A percentile compares a stretch with the other conserved stretches of the same genome.
Evolutionary conservation across 495 filamentous ascomycete genomes (phyloP).

Genomic region (Neohortaea acidophila): DNA sequence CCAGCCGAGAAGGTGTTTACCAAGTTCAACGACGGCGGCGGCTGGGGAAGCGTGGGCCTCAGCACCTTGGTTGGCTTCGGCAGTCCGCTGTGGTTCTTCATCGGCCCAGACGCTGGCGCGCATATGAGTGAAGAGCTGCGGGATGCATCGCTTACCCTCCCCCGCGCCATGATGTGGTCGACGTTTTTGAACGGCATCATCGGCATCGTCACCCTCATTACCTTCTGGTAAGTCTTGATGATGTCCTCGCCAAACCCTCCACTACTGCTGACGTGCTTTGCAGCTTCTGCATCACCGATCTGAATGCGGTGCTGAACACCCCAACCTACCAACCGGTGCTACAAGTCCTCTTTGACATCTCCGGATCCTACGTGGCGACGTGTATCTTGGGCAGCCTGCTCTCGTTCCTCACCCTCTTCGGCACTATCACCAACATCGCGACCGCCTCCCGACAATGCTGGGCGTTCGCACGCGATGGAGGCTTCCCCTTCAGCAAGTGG

Average conservation of each 20-base stretch:
- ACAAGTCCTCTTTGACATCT: constrained; percentile 16
- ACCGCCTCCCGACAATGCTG: constrained; percentile 35
- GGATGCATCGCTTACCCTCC: constrained; percentile 29
- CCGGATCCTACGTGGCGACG: constrained; percentile 18
- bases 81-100: constrained; percentile 22
- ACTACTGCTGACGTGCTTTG: constrained; percentile 25
- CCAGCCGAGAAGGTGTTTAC: too few relatives aligned
- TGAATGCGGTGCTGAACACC: constrained; percentile 27
- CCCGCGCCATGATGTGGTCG: constrained; percentile 31
- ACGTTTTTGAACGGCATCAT: constrained; percentile 33
- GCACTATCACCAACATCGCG: constrained; percentile 26
- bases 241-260: too few relatives aligned
- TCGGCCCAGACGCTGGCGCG: constrained; percentile 11
- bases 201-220: constrained; percentile 31
- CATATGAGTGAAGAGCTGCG: constrained; percentile 32
- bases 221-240: constrained; percentile 14
- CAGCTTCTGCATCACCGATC: constrained; percentile 27
- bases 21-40: background rate
- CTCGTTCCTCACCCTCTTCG: constrained; percentile 20
- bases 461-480: constrained; percentile 38
- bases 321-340: constrained; percentile 34
- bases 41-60: background rate
- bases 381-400: constrained; percentile 27
- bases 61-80: constrained; percentile 16
- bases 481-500: constrained; percentile 30